phyloP scores from a whole-genome alignment of 2,329 filamentous ascomycete genomes.

The Pseudopithomyces chartarum region DNA sequence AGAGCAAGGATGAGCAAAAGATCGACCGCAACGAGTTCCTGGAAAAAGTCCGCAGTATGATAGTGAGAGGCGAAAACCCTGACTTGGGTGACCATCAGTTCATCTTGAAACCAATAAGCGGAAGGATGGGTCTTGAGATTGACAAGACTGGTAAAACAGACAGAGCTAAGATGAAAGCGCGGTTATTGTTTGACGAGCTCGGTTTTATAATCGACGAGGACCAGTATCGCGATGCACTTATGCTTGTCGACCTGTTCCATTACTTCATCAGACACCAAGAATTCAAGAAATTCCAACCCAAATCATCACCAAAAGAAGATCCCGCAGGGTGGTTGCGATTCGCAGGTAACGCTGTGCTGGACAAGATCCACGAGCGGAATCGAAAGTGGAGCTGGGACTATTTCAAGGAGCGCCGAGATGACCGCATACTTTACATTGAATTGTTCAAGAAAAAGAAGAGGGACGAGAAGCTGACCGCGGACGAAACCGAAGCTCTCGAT shows the following conservation, averaged over 20 bases:
- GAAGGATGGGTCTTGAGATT: slow-evolving; percentile 90
- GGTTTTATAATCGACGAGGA: slow-evolving; percentile 97
- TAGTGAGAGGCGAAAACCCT: slow-evolving; percentile 70
- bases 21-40: slow-evolving; percentile 79
- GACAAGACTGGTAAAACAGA: slow-evolving; percentile 87
- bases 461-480: slow-evolving; percentile 67
- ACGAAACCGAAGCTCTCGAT: slow-evolving; percentile 75
- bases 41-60: slow-evolving; percentile 75
- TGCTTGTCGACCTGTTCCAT: slow-evolving; percentile 98
- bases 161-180: slow-evolving; percentile 85
- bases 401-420: slow-evolving; percentile 89
- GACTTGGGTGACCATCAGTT: slow-evolving; percentile 75
- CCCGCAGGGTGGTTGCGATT: slow-evolving; percentile 92
- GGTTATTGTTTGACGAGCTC: slow-evolving; percentile 93
- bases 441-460: slow-evolving; percentile 92
- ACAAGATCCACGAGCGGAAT: slow-evolving; percentile 94
- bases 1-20: slow-evolving; percentile 62
- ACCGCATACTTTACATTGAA: slow-evolving; percentile 85
- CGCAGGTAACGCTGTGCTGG: slow-evolving; percentile 84
- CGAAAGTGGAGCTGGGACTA: slow-evolving; percentile 95
- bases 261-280: slow-evolving; percentile 98
- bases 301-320: slow-evolving; percentile 83
- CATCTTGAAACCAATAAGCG: slow-evolving; percentile 93
- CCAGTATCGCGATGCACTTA: slow-evolving; percentile 94
- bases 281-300: slow-evolving; percentile 90